Base-by-base conservation (phyloP, 2,329 filamentous ascomycete genomes). In the Claviceps africana region DNA sequence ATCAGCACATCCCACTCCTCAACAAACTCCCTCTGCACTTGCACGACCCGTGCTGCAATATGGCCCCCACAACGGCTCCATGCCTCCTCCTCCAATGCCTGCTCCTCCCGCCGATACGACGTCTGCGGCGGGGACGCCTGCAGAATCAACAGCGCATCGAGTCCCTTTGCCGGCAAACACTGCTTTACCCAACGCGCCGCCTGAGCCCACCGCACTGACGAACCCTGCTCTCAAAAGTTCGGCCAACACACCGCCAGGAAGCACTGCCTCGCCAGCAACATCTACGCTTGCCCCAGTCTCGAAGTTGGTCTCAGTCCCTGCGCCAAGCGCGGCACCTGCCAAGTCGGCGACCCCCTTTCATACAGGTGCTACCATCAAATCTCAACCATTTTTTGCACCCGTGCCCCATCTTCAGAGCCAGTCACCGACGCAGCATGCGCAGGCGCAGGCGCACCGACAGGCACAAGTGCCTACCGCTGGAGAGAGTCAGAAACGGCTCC, bases 11-110 rank as follows among this genome's bases (percentile, higher is more conserved):
- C 15, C 50, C 25, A 47, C 17, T 2, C 3, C 46, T 33, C 46
- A 35, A 25, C 19, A 47, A 30, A 45, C 47, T 6, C 37, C 47
- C 30, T 46, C 53, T 11, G 40, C 58, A 57, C 58, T 58, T 54
- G 48, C 59, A 52, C 75, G 81, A 44, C 81, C 81, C 3, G 73
- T 83, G 39, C 68, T 84, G 52, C 81, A 84, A 60, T 85, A 84
- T 61, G 81, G 81, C 0, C 81, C 81, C 42, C 78, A 79, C 2
- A 79, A 79, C 54, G 80, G 79, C 40, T 64, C 71, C 31, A 80
- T 83, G 78, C 79, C 79, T 43, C 75, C 76, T 52, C 73, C 74
- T 13, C 65, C 68, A 17, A 65, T 67, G 13, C 67, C 70, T 7
- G 61, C 37, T 30, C 35, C 30, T 30, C 35, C 40, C 5, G 37